Evolutionary conservation across 176 grass and related monocot species (phyloP), one percentile per base, ranked within the genome.

Genomic region (Poa annua): DNA sequence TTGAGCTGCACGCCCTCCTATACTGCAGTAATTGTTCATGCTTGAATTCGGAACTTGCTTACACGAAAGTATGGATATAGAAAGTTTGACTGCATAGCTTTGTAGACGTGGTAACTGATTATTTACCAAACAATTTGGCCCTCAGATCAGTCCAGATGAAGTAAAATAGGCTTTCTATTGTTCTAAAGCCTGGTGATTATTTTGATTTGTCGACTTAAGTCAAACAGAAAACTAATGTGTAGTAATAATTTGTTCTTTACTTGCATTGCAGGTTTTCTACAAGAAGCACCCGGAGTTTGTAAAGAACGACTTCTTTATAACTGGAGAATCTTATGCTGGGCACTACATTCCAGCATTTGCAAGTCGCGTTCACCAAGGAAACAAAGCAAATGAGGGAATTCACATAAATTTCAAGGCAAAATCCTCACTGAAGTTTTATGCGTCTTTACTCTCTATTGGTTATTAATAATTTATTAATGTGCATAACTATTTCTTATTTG

Each of bases 261-360:
- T 78, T 16, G 38, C 5, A 35, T 90, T 71, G 63, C 80, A 98
- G 93, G 93, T 85, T 10, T 98, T 98, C 80, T 98, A 96, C 59
- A 76, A 84, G 75, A 95, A 95, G 76, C 96, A 98, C 53, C 91
- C 93, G 3, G 93, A 98, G 22, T 89, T 88, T 72, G 80, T 50
- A 38, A 88, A 84, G 11, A 96, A 98, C 32, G 91, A 98, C 66
- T 98, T 98, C 54, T 96, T 81, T 36, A 93, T 98, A 84, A 96
- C 96, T 9, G 96, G 96, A 80, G 96, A 98, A 63, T 98, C 96
- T 51, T 98, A 95, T 83, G 96, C 96, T 79, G 96, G 96, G 48
- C 96, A 98, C 87, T 98, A 95, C 78, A 89, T 98, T 90, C 96
- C 96, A 35, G 93, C 96, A 85, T 91, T 98, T 81, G 96, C 91